Evolutionary conservation across 257 asterid species (phyloP), one percentile per base, ranked within the genome.

Genomic region (Salvia splendens): DNA sequence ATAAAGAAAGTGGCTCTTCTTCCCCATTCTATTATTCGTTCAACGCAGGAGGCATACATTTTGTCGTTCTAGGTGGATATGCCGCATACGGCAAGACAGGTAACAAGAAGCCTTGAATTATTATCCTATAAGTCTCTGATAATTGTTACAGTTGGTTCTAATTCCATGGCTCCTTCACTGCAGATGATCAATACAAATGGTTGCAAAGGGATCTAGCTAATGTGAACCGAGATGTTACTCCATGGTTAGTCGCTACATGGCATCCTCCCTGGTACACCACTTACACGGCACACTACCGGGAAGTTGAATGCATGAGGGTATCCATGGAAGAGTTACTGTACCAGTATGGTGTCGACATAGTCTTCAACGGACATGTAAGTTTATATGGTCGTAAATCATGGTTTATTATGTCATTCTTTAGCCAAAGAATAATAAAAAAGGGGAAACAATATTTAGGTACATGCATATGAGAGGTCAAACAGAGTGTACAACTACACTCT

Each of bases 241-340:
- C 99, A 11, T 93, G 99, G 99, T 67, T 93, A 68, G 73, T 93
- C 24, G 95, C 86, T 40, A 75, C 89, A 1, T 86, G 95, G 99
- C 99, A 93, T 77, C 87, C 99, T 3, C 99, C 99, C 10, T 93
- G 99, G 99, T 93, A 93, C 81, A 70, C 88, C 70, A 81, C 92
- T 28, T 93, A 86, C 85, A 78, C 69, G n/a, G 84, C 99, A 38
- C 99, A 93, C 79, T 93, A 93, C 69, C 70, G 97, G 70, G 99
- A 93, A 87, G 89, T 87, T 35, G 99, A 93, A 75, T 93, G 99
- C 33, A 93, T 93, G 99, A 93, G 68, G 78, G 89, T 81, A 12
- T 80, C 87, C 8, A 82, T 93, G 99, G 99, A 93, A 72, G 95
- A 81, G 54, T 46, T 85, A 61, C 80, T 93, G 14, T 90, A 93